A percentile compares a stretch with the other conserved stretches of the same genome.
Evolutionary conservation across 257 asterid genomes (phyloP).

Genomic region (Penstemon davidsonii): DNA sequence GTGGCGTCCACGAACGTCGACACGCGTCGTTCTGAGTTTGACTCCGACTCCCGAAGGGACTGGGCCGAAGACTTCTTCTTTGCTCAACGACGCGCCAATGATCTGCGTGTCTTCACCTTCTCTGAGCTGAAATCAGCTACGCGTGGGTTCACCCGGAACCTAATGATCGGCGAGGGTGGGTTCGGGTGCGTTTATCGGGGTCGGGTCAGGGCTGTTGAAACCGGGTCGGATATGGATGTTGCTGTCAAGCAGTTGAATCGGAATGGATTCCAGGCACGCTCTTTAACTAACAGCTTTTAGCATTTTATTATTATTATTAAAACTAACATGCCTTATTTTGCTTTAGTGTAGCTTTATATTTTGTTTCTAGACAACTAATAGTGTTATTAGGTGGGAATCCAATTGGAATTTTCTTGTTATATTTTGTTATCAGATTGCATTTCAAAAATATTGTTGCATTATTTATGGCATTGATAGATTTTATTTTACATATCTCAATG

Average conservation of each 20-base stretch:
- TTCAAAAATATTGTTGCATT: not conserved
- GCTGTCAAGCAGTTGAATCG: conserved; percentile 92
- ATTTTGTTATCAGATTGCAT: not conserved
- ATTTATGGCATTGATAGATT: not conserved
- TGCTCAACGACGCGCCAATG: conserved; percentile 64
- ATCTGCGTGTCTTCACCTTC: conserved; percentile 67
- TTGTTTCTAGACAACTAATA: too few species aligned
- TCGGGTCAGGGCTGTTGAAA: conserved; percentile 37
- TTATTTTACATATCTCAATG: not conserved
- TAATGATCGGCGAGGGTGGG: conserved; percentile 90
- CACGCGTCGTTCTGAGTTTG: conserved; percentile 74
- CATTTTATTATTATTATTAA: not conserved
- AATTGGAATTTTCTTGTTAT: not conserved
- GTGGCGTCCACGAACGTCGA: conserved; percentile 74
- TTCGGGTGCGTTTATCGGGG: conserved; percentile 88
- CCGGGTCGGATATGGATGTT: conserved; percentile 54
- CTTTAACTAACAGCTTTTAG: conserved; percentile 26
- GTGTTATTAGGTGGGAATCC: conserved; percentile 6
- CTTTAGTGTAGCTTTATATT: not conserved
- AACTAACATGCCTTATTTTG: not conserved
- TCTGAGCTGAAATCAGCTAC: conserved; percentile 78
- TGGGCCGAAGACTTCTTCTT: conserved; percentile 58
- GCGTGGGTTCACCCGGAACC: conserved; percentile 63
- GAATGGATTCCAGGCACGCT: conserved; percentile 89
- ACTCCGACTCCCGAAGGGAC: conserved; percentile 66